Evolutionary conservation across 225 moss, liverwort and hornwort genomes (phyloP).

Genomic region (Asterella californica): DNA sequence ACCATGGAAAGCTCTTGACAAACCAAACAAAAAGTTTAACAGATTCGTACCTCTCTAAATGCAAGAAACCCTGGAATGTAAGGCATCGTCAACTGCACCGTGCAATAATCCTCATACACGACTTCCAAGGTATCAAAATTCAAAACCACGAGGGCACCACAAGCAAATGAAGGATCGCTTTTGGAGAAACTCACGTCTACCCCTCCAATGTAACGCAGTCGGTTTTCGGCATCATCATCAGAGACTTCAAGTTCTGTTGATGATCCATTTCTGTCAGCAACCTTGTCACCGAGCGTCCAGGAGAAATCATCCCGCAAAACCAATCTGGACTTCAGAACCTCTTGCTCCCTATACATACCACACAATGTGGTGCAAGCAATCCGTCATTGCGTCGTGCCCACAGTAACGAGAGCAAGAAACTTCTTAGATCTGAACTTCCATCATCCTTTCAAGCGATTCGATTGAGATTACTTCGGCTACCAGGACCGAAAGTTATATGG

Average conservation of each 20-base stretch:
- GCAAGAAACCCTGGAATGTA: constrained; percentile 96
- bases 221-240: constrained; percentile 22
- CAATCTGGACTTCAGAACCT: constrained; percentile 68
- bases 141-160: constrained; percentile 86
- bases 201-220: constrained; percentile 73
- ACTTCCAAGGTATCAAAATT: constrained; percentile 74
- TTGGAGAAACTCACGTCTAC: constrained; percentile 93
- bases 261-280: constrained; percentile 5
- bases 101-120: constrained; percentile 78
- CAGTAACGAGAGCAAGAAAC: not conserved
- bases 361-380: not conserved
- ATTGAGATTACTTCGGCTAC: not conserved
- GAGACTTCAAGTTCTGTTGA: constrained; percentile 13
- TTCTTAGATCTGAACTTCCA: not conserved
- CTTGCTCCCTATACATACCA: constrained; percentile 69
- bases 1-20: not conserved
- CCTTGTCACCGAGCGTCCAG: constrained; percentile 47
- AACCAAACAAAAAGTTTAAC: too few species aligned
- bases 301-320: constrained; percentile 64
- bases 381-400: not conserved
- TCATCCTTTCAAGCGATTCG: not conserved
- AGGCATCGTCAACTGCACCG: constrained; percentile 86
- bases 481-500: not conserved
- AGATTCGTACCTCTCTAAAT: constrained; percentile 96
- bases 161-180: constrained; percentile 60